Evolutionary conservation across 306 rosid genomes (phyloP).

Genomic region (Citrullus amarus): DNA sequence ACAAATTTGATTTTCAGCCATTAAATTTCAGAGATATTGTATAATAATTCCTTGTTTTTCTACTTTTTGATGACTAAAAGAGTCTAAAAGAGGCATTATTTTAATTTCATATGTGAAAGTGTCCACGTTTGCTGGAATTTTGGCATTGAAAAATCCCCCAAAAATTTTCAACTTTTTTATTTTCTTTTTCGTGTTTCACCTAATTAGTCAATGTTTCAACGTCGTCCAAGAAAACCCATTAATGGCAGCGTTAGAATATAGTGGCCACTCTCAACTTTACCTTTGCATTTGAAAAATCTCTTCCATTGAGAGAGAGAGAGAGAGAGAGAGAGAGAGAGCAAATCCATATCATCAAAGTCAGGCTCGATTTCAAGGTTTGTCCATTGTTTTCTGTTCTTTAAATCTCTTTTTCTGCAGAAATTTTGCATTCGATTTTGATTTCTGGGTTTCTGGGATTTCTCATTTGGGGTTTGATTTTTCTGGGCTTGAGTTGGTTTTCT

Average conservation of each 20-base stretch:
- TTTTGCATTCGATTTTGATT: background rate
- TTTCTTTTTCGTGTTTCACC: background rate
- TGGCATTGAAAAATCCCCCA: background rate
- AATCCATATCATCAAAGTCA: background rate
- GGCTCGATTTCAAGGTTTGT: background rate
- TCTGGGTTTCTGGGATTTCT: background rate
- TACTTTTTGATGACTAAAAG: background rate
- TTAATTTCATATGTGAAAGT: background rate
- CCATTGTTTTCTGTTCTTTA: background rate
- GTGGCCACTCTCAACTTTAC: background rate
- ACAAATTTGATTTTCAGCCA: background rate
- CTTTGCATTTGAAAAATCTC: background rate
- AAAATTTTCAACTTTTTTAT: background rate
- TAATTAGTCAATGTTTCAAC: slow-evolving; percentile 4
- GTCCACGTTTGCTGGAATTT: background rate
- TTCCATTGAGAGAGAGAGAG: background rate
- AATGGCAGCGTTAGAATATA: slow-evolving; percentile 5
- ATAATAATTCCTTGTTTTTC: background rate
- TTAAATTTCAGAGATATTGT: background rate
- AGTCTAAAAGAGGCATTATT: background rate
- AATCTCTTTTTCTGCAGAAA: background rate
- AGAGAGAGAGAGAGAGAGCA: background rate
- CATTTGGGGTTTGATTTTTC: background rate
- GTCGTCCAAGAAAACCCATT: background rate
- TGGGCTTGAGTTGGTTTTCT: background rate